These are phyloP conservation scores for Globisporangium cylindrosporum DNA, from an alignment of 352 stramenopile species.

Conservation along the genomic window DNA sequence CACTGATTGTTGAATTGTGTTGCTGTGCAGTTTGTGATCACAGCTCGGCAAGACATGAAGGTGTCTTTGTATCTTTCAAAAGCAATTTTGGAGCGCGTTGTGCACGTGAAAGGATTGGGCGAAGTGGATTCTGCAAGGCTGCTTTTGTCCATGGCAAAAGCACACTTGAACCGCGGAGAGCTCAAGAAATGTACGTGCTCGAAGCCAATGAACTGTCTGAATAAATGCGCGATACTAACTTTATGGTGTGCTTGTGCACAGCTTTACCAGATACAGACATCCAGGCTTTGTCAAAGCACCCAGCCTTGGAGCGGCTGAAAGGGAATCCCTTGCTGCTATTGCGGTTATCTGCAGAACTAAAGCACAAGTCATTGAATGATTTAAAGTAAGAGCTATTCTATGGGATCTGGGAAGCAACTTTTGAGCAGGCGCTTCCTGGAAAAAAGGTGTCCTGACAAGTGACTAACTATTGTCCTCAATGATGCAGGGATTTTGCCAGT, in stretches of 20 bases:
- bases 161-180: slow-evolving; percentile 32
- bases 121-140: slow-evolving; percentile 42
- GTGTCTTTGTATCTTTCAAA: slow-evolving; percentile 18
- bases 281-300: slow-evolving; percentile 24
- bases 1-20: background rate
- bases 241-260: slow-evolving; percentile 9
- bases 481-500: slow-evolving; percentile 18
- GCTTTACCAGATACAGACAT: slow-evolving; percentile 19
- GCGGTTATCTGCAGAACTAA: slow-evolving; percentile 19
- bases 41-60: slow-evolving; percentile 28
- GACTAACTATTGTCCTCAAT: slow-evolving; percentile 12
- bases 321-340: slow-evolving; percentile 32
- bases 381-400: slow-evolving; percentile 17
- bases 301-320: slow-evolving; percentile 26
- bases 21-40: slow-evolving; percentile 33
- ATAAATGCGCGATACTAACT: background rate
- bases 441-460: background rate
- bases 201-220: background rate
- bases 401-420: background rate
- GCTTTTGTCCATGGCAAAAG: slow-evolving; percentile 43
- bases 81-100: slow-evolving; percentile 19
- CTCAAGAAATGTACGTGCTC: slow-evolving; percentile 37
- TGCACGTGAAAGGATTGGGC: slow-evolving; percentile 36
- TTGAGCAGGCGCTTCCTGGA: background rate
- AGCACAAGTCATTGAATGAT: slow-evolving; percentile 13